Conservation (phyloP, 257 asterid genomes). For the Ophiorrhiza pumila region DNA sequence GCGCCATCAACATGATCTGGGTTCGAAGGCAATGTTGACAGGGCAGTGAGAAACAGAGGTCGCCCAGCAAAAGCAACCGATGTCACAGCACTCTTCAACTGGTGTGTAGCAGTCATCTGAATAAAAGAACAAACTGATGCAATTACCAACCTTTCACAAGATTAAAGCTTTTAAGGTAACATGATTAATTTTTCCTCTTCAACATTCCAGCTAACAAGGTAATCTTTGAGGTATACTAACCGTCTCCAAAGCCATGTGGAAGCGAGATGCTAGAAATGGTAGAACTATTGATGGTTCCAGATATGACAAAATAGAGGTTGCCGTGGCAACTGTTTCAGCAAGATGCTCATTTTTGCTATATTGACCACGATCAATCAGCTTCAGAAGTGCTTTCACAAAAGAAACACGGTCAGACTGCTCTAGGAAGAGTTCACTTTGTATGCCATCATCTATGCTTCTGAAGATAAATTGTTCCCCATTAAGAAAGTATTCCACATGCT, state of each 20-base stretch:
- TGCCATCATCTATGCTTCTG: slow-evolving; percentile 66
- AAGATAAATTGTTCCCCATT: slow-evolving; percentile 23
- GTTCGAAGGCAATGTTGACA: slow-evolving; percentile 40
- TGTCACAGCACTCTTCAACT: slow-evolving; percentile 93
- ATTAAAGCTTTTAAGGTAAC: not conserved
- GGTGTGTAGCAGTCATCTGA: slow-evolving; percentile 99
- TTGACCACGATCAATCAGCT: slow-evolving; percentile 96
- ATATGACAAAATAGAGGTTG: slow-evolving; percentile 91
- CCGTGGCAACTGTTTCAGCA: slow-evolving; percentile 88
- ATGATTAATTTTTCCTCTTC: slow-evolving; percentile 6
- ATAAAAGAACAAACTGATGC: slow-evolving; percentile 21
- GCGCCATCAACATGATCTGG: slow-evolving; percentile 40
- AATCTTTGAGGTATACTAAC: slow-evolving; percentile 48
- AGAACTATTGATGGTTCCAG: slow-evolving; percentile 92
- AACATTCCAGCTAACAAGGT: not conserved
- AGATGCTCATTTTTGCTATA: slow-evolving; percentile 92
- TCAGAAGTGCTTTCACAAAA: slow-evolving; percentile 70
- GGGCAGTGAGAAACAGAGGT: slow-evolving; percentile 63
- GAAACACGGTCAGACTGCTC: slow-evolving; percentile 70
- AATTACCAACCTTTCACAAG: slow-evolving; percentile 10
- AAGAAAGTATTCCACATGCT: slow-evolving; percentile 19
- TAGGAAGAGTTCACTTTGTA: slow-evolving; percentile 50
- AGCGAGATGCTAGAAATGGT: slow-evolving; percentile 88
- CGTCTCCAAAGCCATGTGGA: slow-evolving; percentile 97
- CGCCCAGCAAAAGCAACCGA: slow-evolving; percentile 92